Conservation (phyloP, 2,329 filamentous ascomycete species). For the Calonectria hawksworthii region DNA sequence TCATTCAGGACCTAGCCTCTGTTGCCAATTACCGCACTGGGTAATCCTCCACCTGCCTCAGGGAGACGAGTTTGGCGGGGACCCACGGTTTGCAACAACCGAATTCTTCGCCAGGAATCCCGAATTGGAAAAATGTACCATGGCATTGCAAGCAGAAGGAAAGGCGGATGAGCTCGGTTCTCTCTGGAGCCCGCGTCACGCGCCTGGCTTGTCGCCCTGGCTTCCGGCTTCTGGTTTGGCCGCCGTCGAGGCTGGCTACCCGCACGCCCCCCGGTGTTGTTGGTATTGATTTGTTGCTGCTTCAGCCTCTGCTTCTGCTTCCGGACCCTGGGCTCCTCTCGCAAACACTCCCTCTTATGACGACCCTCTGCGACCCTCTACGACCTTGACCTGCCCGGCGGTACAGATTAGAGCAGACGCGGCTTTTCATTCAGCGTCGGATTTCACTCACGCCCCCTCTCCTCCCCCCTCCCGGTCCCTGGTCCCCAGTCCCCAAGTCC, state of each 20-base stretch:
- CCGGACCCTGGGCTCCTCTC: not conserved
- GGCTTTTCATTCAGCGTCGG: conserved; percentile 5
- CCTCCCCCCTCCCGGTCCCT: not conserved
- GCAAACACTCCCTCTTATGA: conserved; percentile 11
- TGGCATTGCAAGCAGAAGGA: not conserved
- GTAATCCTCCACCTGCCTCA: conserved; percentile 31
- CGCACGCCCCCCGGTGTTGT: not conserved
- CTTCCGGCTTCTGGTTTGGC: not conserved
- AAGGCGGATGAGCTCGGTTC: not conserved
- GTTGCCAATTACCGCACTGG: conserved; percentile 30
- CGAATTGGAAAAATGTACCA: conserved; percentile 4
- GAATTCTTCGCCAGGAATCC: not conserved
- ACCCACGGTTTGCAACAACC: conserved; percentile 12
- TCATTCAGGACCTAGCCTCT: conserved; percentile 21
- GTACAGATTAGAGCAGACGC: conserved; percentile 4
- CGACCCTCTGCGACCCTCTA: not conserved
- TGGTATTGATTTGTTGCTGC: not conserved
- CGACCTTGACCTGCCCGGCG: conserved; percentile 1
- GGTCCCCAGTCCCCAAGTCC: not conserved
- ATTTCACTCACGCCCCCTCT: not conserved
- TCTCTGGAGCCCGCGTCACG: not conserved
- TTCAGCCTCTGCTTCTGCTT: not conserved
- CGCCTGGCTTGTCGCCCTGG: not conserved
- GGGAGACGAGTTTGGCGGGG: conserved; percentile 13
- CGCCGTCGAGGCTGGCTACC: not conserved